These are phyloP conservation scores for Mucor saturninus DNA, from an alignment of 371 early-diverging fungal species.

Conservation along the genomic window DNA sequence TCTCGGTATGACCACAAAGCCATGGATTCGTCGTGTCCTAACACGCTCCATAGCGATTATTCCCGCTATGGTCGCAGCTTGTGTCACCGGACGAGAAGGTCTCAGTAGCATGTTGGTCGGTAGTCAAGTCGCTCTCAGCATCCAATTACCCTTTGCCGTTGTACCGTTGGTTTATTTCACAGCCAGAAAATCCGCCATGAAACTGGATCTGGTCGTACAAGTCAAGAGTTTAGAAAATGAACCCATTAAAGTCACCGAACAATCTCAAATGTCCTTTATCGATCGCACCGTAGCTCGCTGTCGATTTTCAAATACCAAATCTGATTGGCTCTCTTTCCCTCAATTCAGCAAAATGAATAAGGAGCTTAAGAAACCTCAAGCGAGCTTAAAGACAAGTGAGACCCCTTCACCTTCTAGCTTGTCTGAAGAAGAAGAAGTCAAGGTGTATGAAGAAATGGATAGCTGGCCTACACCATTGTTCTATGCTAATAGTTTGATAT, in stretches of 20 bases:
- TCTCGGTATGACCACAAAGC: conserved; percentile 68
- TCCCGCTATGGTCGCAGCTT: conserved; percentile 76
- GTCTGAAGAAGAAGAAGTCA: background rate
- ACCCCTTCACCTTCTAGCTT: background rate
- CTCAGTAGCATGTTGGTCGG: conserved; percentile 69
- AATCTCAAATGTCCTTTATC: conserved; percentile 25
- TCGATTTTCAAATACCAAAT: conserved; percentile 16
- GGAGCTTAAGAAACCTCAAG: background rate
- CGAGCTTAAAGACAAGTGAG: no score
- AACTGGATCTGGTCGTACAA: conserved; percentile 39
- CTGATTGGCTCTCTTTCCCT: conserved; percentile 29
- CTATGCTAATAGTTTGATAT: conserved; percentile 40
- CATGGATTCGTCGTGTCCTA: conserved; percentile 75
- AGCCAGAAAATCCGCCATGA: conserved; percentile 57
- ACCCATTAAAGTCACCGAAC: background rate
- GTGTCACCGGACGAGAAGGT: conserved; percentile 68
- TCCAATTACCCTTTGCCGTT: conserved; percentile 84
- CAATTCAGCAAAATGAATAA: conserved; percentile 26
- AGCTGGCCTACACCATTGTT: conserved; percentile 34
- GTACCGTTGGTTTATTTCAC: conserved; percentile 80
- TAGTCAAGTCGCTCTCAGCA: conserved; percentile 78
- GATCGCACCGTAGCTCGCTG: conserved; percentile 24
- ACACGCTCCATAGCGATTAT: conserved; percentile 75
- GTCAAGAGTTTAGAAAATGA: conserved; percentile 8
- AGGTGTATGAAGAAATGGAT: conserved; percentile 2